These are phyloP conservation scores for Paradendryphiella salina DNA, from an alignment of 2,329 filamentous ascomycete genomes.

Conservation along the genomic window DNA sequence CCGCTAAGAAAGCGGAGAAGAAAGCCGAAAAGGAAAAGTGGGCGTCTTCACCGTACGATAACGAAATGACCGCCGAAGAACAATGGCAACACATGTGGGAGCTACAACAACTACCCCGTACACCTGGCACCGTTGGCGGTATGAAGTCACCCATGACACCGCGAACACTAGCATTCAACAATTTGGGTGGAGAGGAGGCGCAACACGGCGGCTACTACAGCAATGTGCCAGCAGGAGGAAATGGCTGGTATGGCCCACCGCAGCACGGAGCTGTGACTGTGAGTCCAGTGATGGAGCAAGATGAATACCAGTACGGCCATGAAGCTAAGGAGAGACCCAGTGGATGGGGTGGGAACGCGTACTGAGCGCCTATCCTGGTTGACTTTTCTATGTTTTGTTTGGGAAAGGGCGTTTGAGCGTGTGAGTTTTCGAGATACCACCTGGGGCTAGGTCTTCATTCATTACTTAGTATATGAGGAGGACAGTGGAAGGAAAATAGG, in stretches of 20 bases:
- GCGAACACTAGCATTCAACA: conserved; percentile 40
- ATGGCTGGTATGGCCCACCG: conserved; percentile 17
- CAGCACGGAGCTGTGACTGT: conserved; percentile 16
- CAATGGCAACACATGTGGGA: conserved; percentile 51
- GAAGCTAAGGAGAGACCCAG: conserved; percentile 26
- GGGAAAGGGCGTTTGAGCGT: conserved; percentile 24
- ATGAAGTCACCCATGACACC: conserved; percentile 42
- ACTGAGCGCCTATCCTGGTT: background rate
- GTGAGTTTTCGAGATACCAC: conserved; percentile 24
- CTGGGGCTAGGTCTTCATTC: conserved; percentile 16
- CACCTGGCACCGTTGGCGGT: conserved; percentile 36
- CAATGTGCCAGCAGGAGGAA: conserved; percentile 8
- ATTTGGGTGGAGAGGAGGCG: conserved; percentile 28
- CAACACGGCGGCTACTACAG: conserved; percentile 18
- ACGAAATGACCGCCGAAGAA: conserved; percentile 44
- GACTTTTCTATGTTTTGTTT: background rate
- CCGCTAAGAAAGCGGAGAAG: conserved; percentile 36
- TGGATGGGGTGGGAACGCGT: conserved; percentile 15
- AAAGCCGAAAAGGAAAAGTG: conserved; percentile 45
- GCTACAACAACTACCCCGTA: conserved; percentile 45
- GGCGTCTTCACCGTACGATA: conserved; percentile 31
- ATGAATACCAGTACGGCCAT: conserved; percentile 26
- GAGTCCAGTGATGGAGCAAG: conserved; percentile 25
- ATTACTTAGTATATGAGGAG: conserved; percentile 10
- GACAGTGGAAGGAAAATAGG: background rate